Conservation (phyloP, 2,329 filamentous ascomycete genomes). For the Dryadomyces quercivorus region DNA sequence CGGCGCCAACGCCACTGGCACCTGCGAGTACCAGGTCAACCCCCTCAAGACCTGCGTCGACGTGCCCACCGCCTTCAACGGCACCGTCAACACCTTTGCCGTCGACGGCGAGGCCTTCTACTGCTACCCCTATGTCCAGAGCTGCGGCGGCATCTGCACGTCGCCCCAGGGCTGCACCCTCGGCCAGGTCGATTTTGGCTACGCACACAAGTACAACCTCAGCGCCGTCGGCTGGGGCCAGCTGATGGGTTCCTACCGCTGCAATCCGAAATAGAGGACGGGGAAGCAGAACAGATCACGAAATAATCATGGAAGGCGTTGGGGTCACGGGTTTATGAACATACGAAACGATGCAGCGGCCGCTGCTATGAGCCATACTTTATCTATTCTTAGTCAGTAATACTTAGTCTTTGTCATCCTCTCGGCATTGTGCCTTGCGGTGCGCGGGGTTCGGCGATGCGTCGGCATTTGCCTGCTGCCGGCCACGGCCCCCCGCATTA, state of each 20-base stretch:
- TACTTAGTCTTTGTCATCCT: background rate
- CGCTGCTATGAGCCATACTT: too few relatives aligned
- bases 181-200: slow-evolving; percentile 32
- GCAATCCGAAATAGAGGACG: slow-evolving; percentile 7
- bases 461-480: background rate
- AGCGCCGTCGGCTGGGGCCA: slow-evolving; percentile 30
- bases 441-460: slow-evolving; percentile 2
- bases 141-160: slow-evolving; percentile 31
- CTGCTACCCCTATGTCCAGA: slow-evolving; percentile 31
- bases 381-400: background rate
- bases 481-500: background rate
- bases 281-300: background rate
- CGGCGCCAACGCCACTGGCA: slow-evolving; percentile 35
- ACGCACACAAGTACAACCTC: slow-evolving; percentile 34
- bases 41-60: slow-evolving; percentile 32
- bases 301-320: background rate
- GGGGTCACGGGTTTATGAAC: background rate
- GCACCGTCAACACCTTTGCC: slow-evolving; percentile 34
- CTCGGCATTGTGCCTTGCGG: background rate
- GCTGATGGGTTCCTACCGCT: slow-evolving; percentile 18
- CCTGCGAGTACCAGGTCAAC: slow-evolving; percentile 31
- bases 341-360: background rate
- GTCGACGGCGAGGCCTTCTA: slow-evolving; percentile 35
- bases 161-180: slow-evolving; percentile 41
- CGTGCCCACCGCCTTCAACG: slow-evolving; percentile 25